These are phyloP conservation scores for Calvatia gigantea DNA, from an alignment of 768 basidiomycete genomes.

Conservation along the genomic window DNA sequence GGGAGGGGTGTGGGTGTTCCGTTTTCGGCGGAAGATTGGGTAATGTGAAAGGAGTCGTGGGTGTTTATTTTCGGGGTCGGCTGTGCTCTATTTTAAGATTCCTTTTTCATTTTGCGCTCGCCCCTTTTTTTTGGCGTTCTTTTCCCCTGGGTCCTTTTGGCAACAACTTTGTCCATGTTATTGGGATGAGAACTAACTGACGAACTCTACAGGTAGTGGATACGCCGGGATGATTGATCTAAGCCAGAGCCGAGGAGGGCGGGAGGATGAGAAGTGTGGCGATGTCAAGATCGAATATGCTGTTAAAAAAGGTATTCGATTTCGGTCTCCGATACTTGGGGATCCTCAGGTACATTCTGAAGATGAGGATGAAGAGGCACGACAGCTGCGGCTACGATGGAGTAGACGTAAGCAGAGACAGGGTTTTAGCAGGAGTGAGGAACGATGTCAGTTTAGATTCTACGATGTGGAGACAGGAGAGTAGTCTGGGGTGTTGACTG, in stretches of 20 bases:
- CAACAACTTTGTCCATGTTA: too few relatives aligned
- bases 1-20: not conserved
- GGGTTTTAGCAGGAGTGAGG: not conserved
- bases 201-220: not conserved
- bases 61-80: not conserved
- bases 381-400: not conserved
- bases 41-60: not conserved
- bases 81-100: not conserved
- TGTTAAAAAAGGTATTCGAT: not conserved
- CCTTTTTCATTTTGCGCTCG: not conserved
- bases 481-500: too few relatives aligned
- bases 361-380: not conserved
- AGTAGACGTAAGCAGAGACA: not conserved
- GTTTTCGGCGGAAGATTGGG: not conserved
- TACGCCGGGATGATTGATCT: conserved; percentile 4
- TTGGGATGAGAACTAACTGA: not conserved
- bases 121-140: not conserved
- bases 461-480: not conserved
- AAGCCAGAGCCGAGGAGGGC: not conserved
- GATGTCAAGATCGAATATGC: not conserved
- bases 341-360: not conserved
- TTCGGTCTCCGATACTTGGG: not conserved
- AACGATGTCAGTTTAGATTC: not conserved
- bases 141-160: not conserved
- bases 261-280: not conserved